Conservation (phyloP, 331 rosid genomes). For the Saraca asoca region DNA sequence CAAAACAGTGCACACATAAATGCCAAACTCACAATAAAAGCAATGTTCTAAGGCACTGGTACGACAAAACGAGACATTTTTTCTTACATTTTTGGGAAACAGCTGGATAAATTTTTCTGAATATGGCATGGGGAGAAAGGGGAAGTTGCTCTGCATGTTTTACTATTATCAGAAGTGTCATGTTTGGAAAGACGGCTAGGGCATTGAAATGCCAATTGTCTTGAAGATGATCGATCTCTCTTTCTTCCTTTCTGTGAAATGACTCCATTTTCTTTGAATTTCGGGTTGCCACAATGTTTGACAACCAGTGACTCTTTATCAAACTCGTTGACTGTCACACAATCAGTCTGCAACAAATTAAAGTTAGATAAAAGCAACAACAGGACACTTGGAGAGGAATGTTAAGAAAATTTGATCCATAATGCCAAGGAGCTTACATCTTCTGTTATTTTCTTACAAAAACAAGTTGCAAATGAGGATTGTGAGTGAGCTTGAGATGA, state of each 20-base stretch:
- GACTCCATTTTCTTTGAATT: conserved; percentile 37
- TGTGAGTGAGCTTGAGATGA: conserved; percentile 38
- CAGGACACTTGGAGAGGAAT: conserved; percentile 26
- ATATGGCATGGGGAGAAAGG: conserved; percentile 20
- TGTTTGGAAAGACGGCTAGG: conserved; percentile 39
- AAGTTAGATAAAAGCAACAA: conserved; percentile 33
- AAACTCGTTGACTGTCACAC: conserved; percentile 38
- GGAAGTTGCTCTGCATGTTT: conserved; percentile 43
- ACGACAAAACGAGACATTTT: conserved; percentile 23
- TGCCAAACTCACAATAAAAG: conserved; percentile 17
- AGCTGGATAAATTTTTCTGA: conserved; percentile 39
- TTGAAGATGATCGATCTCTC: conserved; percentile 49
- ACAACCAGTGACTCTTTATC: conserved; percentile 53
- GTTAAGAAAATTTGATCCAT: conserved; percentile 24
- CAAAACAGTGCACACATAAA: background rate
- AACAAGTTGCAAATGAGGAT: conserved; percentile 47
- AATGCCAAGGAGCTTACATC: conserved; percentile 54
- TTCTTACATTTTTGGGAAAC: conserved; percentile 45
- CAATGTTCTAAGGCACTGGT: conserved; percentile 7
- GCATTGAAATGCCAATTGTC: conserved; percentile 37
- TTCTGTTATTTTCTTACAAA: conserved; percentile 50
- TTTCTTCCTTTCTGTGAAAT: conserved; percentile 40
- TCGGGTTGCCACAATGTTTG: conserved; percentile 42
- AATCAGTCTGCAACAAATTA: conserved; percentile 52
- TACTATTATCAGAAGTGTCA: conserved; percentile 37